Conservation (phyloP, 73 alveolate genomes). For the Paramecium octaurelia region DNA sequence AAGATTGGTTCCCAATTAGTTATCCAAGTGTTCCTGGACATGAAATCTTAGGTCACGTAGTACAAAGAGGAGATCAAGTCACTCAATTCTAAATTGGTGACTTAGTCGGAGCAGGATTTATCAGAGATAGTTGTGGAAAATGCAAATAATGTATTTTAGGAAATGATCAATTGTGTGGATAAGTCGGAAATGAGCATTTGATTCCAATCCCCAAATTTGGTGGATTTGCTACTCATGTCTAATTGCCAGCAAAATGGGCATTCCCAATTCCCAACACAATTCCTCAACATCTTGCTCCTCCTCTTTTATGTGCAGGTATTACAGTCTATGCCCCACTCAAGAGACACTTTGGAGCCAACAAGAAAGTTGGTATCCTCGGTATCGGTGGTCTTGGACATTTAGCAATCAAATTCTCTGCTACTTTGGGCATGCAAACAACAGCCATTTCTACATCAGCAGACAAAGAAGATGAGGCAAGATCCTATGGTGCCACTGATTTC, state of each 20-base stretch:
- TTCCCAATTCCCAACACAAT: conserved; percentile 69
- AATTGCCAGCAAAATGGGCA: conserved; percentile 70
- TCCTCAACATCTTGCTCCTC: conserved; percentile 67
- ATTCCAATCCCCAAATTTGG: conserved; percentile 71
- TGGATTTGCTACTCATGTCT: conserved; percentile 81
- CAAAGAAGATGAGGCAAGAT: conserved; percentile 67
- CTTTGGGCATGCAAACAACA: conserved; percentile 66
- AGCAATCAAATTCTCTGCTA: conserved; percentile 71
- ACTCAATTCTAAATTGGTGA: conserved; percentile 61
- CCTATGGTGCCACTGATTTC: conserved; percentile 78
- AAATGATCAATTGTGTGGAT: conserved; percentile 66
- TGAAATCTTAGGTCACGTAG: conserved; percentile 59
- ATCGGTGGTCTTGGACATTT: conserved; percentile 84
- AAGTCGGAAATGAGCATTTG: conserved; percentile 59
- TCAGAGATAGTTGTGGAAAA: conserved; percentile 75
- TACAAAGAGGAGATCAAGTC: conserved; percentile 51
- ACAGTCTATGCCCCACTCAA: conserved; percentile 75
- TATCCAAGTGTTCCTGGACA: conserved; percentile 67
- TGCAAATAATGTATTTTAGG: conserved; percentile 71
- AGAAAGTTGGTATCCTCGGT: conserved; percentile 75
- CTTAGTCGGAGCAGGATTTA: conserved; percentile 69
- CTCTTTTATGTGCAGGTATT: conserved; percentile 82
- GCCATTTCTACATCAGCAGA: conserved; percentile 71
- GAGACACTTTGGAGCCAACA: conserved; percentile 67
- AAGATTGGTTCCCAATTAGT: conserved; percentile 49